Evolutionary conservation across 2,329 filamentous ascomycete species (phyloP).

Genomic region (Trichoderma cornu-damae): DNA sequence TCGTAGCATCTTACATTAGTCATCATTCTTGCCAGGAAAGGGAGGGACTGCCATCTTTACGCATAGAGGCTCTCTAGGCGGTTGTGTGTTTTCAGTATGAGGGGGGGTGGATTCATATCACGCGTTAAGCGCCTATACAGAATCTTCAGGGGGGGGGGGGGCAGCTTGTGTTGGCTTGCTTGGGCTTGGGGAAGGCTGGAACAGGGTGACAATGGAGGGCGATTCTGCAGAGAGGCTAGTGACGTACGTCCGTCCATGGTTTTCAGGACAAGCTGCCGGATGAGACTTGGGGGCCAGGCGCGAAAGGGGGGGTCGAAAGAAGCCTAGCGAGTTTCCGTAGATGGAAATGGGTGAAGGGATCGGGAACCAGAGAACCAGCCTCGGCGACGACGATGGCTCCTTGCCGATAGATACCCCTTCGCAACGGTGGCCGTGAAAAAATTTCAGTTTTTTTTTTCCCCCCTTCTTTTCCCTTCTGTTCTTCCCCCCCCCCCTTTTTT

Average conservation of each 20-base stretch:
- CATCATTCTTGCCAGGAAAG: background rate
- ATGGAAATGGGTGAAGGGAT: constrained; percentile 1
- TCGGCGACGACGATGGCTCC: background rate
- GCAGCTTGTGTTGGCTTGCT: background rate
- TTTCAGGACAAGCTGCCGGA: background rate
- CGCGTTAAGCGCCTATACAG: background rate
- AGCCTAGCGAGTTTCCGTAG: background rate
- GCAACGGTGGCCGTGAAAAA: background rate
- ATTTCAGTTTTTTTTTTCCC: too few species aligned
- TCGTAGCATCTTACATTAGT: constrained; percentile 1
- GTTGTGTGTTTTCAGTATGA: background rate
- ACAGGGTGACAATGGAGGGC: background rate
- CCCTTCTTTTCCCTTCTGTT: too few species aligned
- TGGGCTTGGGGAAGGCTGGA: background rate
- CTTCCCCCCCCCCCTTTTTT: too few species aligned
- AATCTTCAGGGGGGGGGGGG: background rate
- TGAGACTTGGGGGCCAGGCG: constrained; percentile 6
- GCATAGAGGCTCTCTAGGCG: background rate
- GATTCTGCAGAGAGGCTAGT: background rate
- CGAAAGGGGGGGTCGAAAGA: background rate
- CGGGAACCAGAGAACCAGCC: background rate
- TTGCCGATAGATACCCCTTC: background rate
- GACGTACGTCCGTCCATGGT: constrained; percentile 27
- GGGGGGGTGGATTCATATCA: background rate
- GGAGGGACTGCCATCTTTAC: background rate